Conservation (phyloP, 306 rosid genomes). For the Quercus variabilis region DNA sequence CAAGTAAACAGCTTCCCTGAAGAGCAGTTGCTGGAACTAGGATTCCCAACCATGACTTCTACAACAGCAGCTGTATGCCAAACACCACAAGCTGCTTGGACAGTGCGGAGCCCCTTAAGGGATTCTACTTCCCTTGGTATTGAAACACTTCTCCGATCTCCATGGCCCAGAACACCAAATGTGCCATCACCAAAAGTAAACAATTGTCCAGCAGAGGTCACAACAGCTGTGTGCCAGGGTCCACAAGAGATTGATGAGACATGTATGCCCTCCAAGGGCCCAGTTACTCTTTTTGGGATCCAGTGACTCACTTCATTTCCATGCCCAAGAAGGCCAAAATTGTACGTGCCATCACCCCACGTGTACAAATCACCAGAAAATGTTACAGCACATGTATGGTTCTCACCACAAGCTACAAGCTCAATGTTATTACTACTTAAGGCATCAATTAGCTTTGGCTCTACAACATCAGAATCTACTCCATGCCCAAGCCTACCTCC, state of each 20-base stretch:
- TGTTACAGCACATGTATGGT: slow-evolving; percentile 96
- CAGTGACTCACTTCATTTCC: slow-evolving; percentile 99
- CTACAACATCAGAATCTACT: slow-evolving; percentile 83
- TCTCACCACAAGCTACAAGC: slow-evolving; percentile 98
- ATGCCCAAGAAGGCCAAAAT: slow-evolving; percentile 93
- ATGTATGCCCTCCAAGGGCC: slow-evolving; percentile 94
- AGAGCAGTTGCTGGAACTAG: slow-evolving; percentile 90
- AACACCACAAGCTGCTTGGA: slow-evolving; percentile 96
- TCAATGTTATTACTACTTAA: slow-evolving; percentile 81
- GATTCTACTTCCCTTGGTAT: slow-evolving; percentile 97
- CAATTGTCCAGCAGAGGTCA: slow-evolving; percentile 94
- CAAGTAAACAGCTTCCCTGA: slow-evolving; percentile 96
- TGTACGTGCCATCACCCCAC: slow-evolving; percentile 97
- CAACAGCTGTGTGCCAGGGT: slow-evolving; percentile 98
- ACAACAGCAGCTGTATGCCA: slow-evolving; percentile 99
- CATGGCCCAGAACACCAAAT: slow-evolving; percentile 97
- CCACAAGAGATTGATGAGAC: slow-evolving; percentile 96
- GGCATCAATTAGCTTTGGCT: slow-evolving; percentile 93
- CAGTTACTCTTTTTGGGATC: slow-evolving; percentile 95
- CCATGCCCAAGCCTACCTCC: slow-evolving; percentile 99
- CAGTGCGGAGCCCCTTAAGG: slow-evolving; percentile 93
- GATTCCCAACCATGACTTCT: slow-evolving; percentile 95
- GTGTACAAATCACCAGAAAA: slow-evolving; percentile 96
- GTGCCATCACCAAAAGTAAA: slow-evolving; percentile 99
- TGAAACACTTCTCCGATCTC: slow-evolving; percentile 70